These are phyloP conservation scores for Agaricus subrufescens DNA, from an alignment of 768 basidiomycete species.

Conservation along the genomic window DNA sequence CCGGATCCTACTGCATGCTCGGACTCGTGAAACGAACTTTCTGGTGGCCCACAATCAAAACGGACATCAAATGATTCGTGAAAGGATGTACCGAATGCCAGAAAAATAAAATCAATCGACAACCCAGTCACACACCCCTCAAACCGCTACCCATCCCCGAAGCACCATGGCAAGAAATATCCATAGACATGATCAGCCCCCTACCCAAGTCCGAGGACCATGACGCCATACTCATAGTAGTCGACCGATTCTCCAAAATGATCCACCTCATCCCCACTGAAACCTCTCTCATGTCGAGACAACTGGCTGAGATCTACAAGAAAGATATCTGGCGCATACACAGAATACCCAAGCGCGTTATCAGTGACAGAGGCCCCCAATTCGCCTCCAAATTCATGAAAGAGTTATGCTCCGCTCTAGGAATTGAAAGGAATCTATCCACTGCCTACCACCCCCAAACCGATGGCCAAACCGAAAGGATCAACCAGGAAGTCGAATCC, in stretches of 20 bases:
- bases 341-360: not conserved
- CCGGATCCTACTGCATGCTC: too few species aligned
- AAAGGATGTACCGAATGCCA: not conserved
- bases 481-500: too few species aligned
- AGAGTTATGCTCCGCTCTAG: not conserved
- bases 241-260: not conserved
- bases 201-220: not conserved
- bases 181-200: not conserved
- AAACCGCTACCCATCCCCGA: not conserved
- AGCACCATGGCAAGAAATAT: not conserved
- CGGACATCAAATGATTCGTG: not conserved
- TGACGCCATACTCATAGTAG: not conserved
- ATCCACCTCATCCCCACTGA: not conserved
- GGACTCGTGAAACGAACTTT: too few species aligned
- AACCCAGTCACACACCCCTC: not conserved
- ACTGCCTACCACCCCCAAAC: not conserved
- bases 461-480: too few species aligned
- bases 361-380: slow-evolving; percentile 1
- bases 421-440: not conserved
- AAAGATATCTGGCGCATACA: not conserved
- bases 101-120: not conserved
- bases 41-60: not conserved
- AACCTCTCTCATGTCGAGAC: not conserved
- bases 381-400: not conserved
- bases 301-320: not conserved